These are phyloP conservation scores for Paspalum vaginatum DNA, from an alignment of 176 grass and related monocot species.

Conservation along the genomic window DNA sequence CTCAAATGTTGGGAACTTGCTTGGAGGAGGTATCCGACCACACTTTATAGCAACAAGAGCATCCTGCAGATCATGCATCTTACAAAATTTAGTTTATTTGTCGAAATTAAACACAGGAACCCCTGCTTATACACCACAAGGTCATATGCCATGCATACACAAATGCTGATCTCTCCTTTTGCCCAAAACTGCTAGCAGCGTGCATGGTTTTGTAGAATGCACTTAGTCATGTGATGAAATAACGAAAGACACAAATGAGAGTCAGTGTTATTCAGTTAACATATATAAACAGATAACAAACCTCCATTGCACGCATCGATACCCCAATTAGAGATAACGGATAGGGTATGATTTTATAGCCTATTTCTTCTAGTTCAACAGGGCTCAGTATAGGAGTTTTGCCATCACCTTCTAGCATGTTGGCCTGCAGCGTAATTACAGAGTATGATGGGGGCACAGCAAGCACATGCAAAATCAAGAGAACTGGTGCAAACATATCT, in stretches of 20 bases:
- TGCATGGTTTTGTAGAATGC: neutral
- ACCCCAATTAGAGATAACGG: constrained; percentile 93
- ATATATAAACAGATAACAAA: constrained; percentile 37
- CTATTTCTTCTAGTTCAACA: constrained; percentile 82
- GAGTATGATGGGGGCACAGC: constrained; percentile 4
- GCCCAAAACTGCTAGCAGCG: too few species aligned
- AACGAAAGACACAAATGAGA: neutral
- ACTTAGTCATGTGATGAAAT: neutral
- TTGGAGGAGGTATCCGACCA: constrained; percentile 77
- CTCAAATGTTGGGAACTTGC: constrained; percentile 90
- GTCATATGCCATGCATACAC: neutral
- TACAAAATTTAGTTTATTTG: constrained; percentile 3
- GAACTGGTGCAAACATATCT: constrained; percentile 8
- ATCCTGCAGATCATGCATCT: constrained; percentile 58
- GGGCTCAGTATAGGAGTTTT: constrained; percentile 94
- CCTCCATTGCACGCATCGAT: constrained; percentile 98
- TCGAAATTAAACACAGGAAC: neutral
- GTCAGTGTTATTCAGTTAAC: neutral
- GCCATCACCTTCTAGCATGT: constrained; percentile 98
- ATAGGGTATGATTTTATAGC: constrained; percentile 84
- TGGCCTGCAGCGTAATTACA: constrained; percentile 57
- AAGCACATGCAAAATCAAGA: neutral
- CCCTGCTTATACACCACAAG: neutral
- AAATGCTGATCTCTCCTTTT: too few species aligned
- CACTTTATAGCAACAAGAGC: constrained; percentile 87